Conservation (phyloP, 192 early-diverging fungal species). For the Mortierella alpina region DNA sequence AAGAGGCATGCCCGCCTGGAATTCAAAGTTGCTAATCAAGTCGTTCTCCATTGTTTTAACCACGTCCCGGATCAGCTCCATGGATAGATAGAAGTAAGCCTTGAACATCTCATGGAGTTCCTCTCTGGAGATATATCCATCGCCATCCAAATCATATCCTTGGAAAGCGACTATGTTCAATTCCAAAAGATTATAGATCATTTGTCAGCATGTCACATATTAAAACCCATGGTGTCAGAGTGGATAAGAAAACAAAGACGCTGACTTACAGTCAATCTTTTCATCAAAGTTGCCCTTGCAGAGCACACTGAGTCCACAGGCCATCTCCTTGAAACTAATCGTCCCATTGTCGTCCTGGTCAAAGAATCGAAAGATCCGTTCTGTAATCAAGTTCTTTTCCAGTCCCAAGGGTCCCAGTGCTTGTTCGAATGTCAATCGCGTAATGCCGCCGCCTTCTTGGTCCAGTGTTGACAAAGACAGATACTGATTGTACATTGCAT, state of each 20-base stretch:
- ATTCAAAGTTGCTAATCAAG: conserved; percentile 86
- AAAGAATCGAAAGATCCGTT: conserved; percentile 90
- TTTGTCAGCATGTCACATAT: neutral
- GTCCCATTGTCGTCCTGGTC: conserved; percentile 84
- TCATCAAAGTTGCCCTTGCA: conserved; percentile 92
- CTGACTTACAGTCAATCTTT: conserved; percentile 79
- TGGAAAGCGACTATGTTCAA: conserved; percentile 77
- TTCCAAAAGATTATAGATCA: neutral
- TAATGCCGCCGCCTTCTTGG: conserved; percentile 75
- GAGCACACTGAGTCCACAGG: conserved; percentile 81
- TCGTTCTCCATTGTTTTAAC: conserved; percentile 91
- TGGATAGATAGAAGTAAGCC: conserved; percentile 90
- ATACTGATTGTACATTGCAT: conserved; percentile 90
- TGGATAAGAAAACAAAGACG: neutral
- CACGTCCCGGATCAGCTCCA: conserved; percentile 89
- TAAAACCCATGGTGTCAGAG: neutral
- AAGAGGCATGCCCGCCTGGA: conserved; percentile 85
- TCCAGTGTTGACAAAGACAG: conserved; percentile 79
- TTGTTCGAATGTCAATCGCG: conserved; percentile 79
- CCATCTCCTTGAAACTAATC: conserved; percentile 88
- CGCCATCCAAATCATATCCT: conserved; percentile 92
- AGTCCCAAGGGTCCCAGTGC: conserved; percentile 90
- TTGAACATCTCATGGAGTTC: conserved; percentile 93
- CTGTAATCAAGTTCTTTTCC: conserved; percentile 86
- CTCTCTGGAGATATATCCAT: conserved; percentile 84